Percentiles rank a stretch among this genome's conserved stretches.
phyloP scores from a whole-genome alignment of 2,329 filamentous ascomycete genomes.

The Metarhizium rileyi region DNA sequence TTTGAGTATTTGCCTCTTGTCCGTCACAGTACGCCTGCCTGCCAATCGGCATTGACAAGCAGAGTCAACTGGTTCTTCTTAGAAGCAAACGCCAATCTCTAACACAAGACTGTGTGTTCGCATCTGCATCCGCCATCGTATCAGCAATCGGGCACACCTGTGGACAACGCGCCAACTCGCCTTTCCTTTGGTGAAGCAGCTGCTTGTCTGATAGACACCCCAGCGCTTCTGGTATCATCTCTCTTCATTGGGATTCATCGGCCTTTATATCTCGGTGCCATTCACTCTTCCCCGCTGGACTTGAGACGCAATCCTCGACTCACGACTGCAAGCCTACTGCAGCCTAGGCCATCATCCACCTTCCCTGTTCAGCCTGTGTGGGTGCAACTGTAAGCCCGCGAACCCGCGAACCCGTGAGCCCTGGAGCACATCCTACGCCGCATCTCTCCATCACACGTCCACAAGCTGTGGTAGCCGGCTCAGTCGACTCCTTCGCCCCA shows the following conservation, averaged over 20 bases:
- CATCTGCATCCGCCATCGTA: neutral
- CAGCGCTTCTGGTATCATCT: neutral
- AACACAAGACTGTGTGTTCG: too few species aligned
- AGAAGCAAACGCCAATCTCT: too few species aligned
- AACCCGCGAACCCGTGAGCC: too few species aligned
- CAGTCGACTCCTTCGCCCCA: neutral
- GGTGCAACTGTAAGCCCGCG: neutral
- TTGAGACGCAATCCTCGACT: neutral
- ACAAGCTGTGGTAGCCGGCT: too few species aligned
- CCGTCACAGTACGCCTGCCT: neutral
- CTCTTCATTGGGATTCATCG: neutral
- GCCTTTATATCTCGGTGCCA: neutral
- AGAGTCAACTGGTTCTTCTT: neutral
- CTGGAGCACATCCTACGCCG: too few species aligned
- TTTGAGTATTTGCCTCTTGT: neutral
- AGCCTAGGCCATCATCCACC: conserved; percentile 4
- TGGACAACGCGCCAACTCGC: neutral
- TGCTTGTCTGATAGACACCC: neutral
- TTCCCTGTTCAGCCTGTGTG: conserved; percentile 9
- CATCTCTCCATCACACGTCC: too few species aligned
- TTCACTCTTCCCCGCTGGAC: neutral
- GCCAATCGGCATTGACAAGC: neutral
- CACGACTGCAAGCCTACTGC: neutral
- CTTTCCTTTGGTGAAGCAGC: neutral
- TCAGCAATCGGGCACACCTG: neutral